These are phyloP conservation scores for Coprinellus micaceus DNA, from an alignment of 768 basidiomycete species.

Conservation along the genomic window DNA sequence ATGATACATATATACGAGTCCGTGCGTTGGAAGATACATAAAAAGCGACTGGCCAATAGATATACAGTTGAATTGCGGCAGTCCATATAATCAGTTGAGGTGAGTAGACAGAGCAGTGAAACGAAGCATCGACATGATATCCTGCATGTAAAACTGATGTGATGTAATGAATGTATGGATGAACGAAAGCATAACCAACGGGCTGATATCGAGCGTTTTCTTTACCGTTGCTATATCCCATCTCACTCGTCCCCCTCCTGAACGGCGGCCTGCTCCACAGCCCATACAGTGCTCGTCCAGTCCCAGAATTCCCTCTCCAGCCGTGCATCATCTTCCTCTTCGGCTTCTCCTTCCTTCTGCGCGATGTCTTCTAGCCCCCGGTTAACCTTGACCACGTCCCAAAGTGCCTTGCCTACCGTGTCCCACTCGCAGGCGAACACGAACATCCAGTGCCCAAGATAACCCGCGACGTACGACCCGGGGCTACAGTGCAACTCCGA, in stretches of 20 bases:
- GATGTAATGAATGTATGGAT: too few relatives aligned
- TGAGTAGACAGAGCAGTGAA: too few relatives aligned
- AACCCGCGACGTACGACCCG: slow-evolving; percentile 39
- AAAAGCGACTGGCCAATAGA: too few relatives aligned
- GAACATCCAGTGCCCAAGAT: slow-evolving; percentile 43
- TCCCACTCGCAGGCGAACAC: slow-evolving; percentile 41
- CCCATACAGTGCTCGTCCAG: background rate
- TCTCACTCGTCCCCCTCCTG: background rate
- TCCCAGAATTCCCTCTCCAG: background rate
- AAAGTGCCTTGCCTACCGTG: slow-evolving; percentile 35
- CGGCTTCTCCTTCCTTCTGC: background rate
- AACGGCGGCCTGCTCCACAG: background rate
- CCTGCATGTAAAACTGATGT: too few relatives aligned
- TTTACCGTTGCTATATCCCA: too few relatives aligned
- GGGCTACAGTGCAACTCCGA: slow-evolving; percentile 39
- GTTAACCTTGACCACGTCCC: slow-evolving; percentile 6
- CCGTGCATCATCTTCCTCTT: background rate
- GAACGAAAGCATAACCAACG: too few relatives aligned
- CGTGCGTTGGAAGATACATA: too few relatives aligned
- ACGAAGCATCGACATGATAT: too few relatives aligned
- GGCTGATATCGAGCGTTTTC: too few relatives aligned
- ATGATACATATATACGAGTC: too few relatives aligned
- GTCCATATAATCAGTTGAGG: too few relatives aligned
- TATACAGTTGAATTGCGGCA: too few relatives aligned
- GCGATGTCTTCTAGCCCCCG: background rate